These are phyloP conservation scores for Polymyxa betae DNA, from an alignment of 208 protist genomes.

Conservation along the genomic window DNA sequence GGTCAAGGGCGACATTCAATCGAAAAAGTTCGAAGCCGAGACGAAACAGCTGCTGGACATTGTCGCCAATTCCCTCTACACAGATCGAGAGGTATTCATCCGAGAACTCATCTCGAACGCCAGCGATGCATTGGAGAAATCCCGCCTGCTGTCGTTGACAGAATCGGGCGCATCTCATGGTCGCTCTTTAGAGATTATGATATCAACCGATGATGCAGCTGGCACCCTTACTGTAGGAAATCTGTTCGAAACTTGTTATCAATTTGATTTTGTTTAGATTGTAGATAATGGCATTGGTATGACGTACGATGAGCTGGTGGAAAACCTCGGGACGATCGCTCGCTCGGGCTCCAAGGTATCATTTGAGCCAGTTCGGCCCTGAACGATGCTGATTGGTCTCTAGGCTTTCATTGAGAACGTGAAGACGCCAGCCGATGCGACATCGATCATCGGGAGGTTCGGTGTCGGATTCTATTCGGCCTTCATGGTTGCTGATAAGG, in stretches of 20 bases:
- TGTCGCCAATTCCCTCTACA: conserved; percentile 94
- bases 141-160: conserved; percentile 77
- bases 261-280: too few relatives aligned
- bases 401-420: background rate
- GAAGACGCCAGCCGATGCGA: background rate
- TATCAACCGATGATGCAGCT: conserved; percentile 85
- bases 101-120: conserved; percentile 94
- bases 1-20: background rate
- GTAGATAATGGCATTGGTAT: conserved; percentile 94
- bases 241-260: too few relatives aligned
- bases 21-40: conserved; percentile 91
- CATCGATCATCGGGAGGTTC: conserved; percentile 86
- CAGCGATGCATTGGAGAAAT: conserved; percentile 95
- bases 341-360: conserved; percentile 68
- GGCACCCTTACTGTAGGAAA: conserved; percentile 84
- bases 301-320: conserved; percentile 90
- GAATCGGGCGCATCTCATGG: background rate
- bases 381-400: background rate
- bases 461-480: conserved; percentile 94
- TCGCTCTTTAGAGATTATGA: conserved; percentile 66
- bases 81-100: conserved; percentile 92
- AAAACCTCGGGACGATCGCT: conserved; percentile 91
- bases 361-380: conserved; percentile 62
- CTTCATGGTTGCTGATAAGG: conserved; percentile 94
- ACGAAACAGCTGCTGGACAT: conserved; percentile 96